phyloP scores from a whole-genome alignment of 805 yeast genomes.

The Candida tallmaniae region DNA sequence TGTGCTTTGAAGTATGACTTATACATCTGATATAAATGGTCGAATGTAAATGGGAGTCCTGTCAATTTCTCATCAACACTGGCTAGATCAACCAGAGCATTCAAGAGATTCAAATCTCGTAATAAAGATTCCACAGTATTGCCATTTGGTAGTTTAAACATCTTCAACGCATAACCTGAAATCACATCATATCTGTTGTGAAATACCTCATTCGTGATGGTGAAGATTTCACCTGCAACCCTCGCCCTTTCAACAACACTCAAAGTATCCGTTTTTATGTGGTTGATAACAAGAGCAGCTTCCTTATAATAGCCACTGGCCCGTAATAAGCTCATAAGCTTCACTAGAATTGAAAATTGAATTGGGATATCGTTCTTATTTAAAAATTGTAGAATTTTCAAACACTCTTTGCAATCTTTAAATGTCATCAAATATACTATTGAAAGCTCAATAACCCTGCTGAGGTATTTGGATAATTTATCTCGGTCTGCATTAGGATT shows the following conservation, averaged over 20 bases:
- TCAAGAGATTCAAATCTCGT: conserved; percentile 18
- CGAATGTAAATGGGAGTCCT: conserved; percentile 6
- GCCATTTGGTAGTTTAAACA: conserved; percentile 15
- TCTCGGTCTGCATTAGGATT: conserved; percentile 7
- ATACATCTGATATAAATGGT: conserved; percentile 17
- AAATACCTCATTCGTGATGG: conserved; percentile 25
- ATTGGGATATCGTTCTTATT: conserved; percentile 21
- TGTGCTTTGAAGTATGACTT: conserved; percentile 14
- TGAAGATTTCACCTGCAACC: conserved; percentile 28
- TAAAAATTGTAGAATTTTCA: conserved; percentile 31
- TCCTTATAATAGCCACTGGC: conserved; percentile 26
- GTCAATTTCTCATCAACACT: conserved; percentile 13
- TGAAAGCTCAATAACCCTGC: conserved; percentile 23
- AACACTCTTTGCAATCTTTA: conserved; percentile 30
- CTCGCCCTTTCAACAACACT: conserved; percentile 13
- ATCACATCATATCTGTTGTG: conserved; percentile 29
- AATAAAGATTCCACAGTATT: conserved; percentile 17
- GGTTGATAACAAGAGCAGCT: conserved; percentile 31
- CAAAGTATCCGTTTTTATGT: conserved; percentile 20
- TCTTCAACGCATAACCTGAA: conserved; percentile 31
- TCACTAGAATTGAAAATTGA: conserved; percentile 19
- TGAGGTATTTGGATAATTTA: conserved; percentile 17
- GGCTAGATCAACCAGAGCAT: conserved; percentile 25
- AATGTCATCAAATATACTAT: conserved; percentile 32
- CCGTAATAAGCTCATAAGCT: conserved; percentile 28